Base-by-base conservation (phyloP, 2,329 filamentous ascomycete species). In the Beauveria pseudobassiana region DNA sequence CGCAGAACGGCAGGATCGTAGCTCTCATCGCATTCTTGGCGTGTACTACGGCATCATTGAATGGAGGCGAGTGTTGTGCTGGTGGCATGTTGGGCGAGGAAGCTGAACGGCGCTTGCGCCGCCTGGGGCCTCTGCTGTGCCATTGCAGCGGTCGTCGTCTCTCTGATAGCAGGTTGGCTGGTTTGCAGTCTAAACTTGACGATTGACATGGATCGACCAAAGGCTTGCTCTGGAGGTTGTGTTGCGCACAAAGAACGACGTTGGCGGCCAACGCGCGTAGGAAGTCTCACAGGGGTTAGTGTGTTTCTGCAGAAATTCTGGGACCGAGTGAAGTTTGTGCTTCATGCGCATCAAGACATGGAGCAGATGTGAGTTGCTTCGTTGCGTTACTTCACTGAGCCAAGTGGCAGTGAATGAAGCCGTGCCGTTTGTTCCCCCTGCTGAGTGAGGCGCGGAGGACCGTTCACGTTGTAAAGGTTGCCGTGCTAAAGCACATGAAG, bases 1-100 rank as follows among this genome's bases (percentile, higher is more conserved):
- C 77, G 72, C 24, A 80, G 74, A 3, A 76, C 76, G 43, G 75
- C 72, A 1, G 76, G 70, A 3, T 75, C 57, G 43, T 73, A 71
- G 75, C 73, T 16, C 74, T 70, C 8, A 81, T 68, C 12, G 72
- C 7, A 16, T 14, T 4, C 42, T 64, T 54, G 18, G 62, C 18
- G 14, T 59, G 34, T 8, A 14, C 24, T 18, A 61, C 62, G n/a
- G 61, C 51, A 1, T 50, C 43, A 2, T 43, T 9, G 16, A 63
- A 62, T 9, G 38, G 8, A 3, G 12, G 14, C 4, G 9, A 2
- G 26, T 24, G 46, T 4, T 1, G 28, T 20, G 38, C 20, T 38
- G 10, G 6, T 8, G 4, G 22, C 14, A 30, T 3, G 49, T 34
- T 26, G 2, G 58, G 58, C 40, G 58, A 60, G 3, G 58, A 60